Conservation (phyloP, 2,329 filamentous ascomycete genomes). For the Ciborinia camelliae region DNA sequence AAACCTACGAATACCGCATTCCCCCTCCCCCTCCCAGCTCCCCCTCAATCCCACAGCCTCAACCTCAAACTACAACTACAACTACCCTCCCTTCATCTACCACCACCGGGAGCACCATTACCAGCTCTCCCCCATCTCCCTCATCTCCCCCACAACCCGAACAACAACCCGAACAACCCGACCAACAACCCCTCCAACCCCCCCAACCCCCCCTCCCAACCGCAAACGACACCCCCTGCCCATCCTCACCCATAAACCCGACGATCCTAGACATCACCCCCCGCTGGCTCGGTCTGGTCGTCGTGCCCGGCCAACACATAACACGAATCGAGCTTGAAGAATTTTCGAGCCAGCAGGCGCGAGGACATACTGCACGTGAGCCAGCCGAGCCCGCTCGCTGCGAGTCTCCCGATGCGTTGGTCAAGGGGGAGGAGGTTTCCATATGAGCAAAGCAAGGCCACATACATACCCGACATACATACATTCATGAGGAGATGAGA, state of each 20-base stretch:
- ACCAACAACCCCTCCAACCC: too few relatives aligned
- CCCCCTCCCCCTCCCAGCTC: conserved; percentile 51
- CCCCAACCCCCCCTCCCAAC: conserved; percentile 56
- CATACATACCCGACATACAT: too few relatives aligned
- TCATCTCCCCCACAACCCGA: too few relatives aligned
- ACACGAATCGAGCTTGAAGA: conserved; percentile 86
- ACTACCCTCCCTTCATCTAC: too few relatives aligned
- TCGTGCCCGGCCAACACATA: conserved; percentile 83
- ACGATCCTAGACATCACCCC: conserved; percentile 55
- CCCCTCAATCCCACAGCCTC: neutral
- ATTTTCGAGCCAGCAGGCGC: conserved; percentile 47
- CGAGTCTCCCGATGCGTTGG: neutral
- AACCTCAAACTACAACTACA: too few relatives aligned
- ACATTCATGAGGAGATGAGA: neutral
- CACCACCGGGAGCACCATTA: too few relatives aligned
- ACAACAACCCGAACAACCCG: too few relatives aligned
- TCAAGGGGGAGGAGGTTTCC: neutral
- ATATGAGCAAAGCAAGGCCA: neutral
- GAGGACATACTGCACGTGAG: too few relatives aligned
- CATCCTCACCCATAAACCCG: conserved; percentile 21
- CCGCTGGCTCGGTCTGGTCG: conserved; percentile 83
- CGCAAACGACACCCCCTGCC: too few relatives aligned
- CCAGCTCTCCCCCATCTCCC: too few relatives aligned
- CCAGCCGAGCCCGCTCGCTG: too few relatives aligned
- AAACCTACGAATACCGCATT: conserved; percentile 85